Evolutionary conservation across 345 rosid species (phyloP).

Genomic region (Capsella bursapastoris): DNA sequence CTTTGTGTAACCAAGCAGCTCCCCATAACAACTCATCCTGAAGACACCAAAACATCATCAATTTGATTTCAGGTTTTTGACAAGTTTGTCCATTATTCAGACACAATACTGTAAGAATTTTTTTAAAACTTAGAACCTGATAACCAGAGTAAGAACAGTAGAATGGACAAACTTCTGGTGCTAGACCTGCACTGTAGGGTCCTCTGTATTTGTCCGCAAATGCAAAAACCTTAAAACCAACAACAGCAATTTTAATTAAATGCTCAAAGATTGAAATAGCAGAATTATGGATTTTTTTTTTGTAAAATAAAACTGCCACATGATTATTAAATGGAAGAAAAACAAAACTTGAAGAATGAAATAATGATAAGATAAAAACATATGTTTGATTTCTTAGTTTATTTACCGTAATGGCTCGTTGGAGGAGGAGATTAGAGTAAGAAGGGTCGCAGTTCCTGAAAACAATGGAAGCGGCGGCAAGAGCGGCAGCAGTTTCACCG

Average conservation of each 20-base stretch:
- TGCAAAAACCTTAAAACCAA: conserved; percentile 60
- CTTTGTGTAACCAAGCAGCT: conserved; percentile 81
- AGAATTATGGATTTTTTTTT: neutral
- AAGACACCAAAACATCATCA: neutral
- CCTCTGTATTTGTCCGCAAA: conserved; percentile 76
- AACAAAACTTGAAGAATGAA: neutral
- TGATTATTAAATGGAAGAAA: neutral
- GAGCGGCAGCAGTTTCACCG: conserved; percentile 87
- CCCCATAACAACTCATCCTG: conserved; percentile 94
- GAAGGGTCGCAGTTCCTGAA: conserved; percentile 52
- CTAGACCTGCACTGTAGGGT: conserved; percentile 63
- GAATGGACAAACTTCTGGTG: conserved; percentile 72
- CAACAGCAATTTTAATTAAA: conserved; percentile 7
- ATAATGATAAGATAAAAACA: neutral
- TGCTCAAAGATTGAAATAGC: neutral
- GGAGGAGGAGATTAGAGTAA: conserved; percentile 59
- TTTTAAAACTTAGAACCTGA: conserved; percentile 45
- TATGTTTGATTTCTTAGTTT: neutral
- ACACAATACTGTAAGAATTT: no score
- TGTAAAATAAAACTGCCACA: neutral
- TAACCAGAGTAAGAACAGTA: conserved; percentile 80
- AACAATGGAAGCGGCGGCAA: conserved; percentile 80
- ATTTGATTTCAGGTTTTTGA: neutral
- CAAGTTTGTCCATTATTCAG: no score
- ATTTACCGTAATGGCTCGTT: conserved; percentile 57